Base-by-base conservation (phyloP, 192 early-diverging fungal genomes). In the Backusella tarrabulga region DNA sequence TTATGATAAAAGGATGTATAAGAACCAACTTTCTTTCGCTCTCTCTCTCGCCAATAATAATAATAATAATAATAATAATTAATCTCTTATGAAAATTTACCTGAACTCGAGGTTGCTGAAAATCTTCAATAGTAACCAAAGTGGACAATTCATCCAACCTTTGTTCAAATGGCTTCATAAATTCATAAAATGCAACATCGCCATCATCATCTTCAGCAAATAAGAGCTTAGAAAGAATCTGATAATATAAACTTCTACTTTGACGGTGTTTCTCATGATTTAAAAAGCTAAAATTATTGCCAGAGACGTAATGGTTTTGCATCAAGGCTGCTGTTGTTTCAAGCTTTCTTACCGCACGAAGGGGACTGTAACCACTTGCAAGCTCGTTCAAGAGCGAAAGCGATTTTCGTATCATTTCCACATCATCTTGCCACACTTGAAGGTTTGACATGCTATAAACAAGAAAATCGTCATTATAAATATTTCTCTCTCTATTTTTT, bases 321-420 rank as follows among this genome's bases (percentile, higher is more conserved):
- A 97, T 79, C 26, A 97, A 78, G 14, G 86, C 76, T 77, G 89
- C 80, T 8, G 87, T 87, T 1, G 91, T 89, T 60, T 95, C 93
- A 34, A 95, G 79, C 74, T 93, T 91, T 5, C 94, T 85, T 17
- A 97, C 83, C 72, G 90, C 86, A 80, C 92, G 91, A 32, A 94
- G 88, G 14, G 90, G 84, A 41, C 88, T 91, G 77, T 95, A 95
- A 78, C 42, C 93, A 3, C 85, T 85, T 0, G 94, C 86, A 42
- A 97, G 80, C 26, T 97, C 94, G 69, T 91, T 87, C 72, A 96
- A 92, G 34, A 97, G 82, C 52, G 85, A 82, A 60, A 97, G 81
- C 15, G 92, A 90, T 40, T 86, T 84, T 8, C 80, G 81, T 26
- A 95, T 87, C 8, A 95, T 82, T 6, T 74, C 73, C 72, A 88